These are phyloP conservation scores for Fusarium phyllophilum DNA, from an alignment of 2,329 filamentous ascomycete genomes.

Conservation along the genomic window DNA sequence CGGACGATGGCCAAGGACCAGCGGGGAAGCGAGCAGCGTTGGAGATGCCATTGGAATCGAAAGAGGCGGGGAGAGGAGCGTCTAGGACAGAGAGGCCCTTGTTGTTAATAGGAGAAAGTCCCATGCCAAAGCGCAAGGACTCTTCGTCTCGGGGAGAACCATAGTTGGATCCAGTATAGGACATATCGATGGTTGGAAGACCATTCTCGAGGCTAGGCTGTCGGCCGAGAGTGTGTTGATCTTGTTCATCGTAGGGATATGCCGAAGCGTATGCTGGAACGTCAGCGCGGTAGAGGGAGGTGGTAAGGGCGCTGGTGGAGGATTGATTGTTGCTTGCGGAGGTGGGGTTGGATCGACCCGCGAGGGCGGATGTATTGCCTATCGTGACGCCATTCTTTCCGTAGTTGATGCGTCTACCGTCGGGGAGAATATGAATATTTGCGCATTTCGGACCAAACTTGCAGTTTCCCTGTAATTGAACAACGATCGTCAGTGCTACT, in stretches of 20 bases:
- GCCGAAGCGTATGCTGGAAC: slow-evolving; percentile 51
- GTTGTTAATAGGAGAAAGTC: slow-evolving; percentile 78
- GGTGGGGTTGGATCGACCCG: slow-evolving; percentile 68
- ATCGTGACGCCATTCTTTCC: slow-evolving; percentile 75
- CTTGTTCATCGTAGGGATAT: slow-evolving; percentile 55
- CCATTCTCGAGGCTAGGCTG: slow-evolving; percentile 66
- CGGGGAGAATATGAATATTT: slow-evolving; percentile 93
- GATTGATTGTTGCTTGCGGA: slow-evolving; percentile 62
- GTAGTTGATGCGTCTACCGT: slow-evolving; percentile 91
- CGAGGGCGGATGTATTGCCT: slow-evolving; percentile 68
- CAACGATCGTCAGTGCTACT: slow-evolving; percentile 31
- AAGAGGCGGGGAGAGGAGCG: slow-evolving; percentile 90
- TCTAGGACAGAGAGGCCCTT: slow-evolving; percentile 88
- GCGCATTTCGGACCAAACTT: slow-evolving; percentile 99
- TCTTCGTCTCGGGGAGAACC: slow-evolving; percentile 84
- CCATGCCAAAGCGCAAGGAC: slow-evolving; percentile 69
- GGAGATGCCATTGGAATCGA: slow-evolving; percentile 95
- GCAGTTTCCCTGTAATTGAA: slow-evolving; percentile 81
- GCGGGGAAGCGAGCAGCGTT: slow-evolving; percentile 82
- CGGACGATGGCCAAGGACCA: slow-evolving; percentile 89
- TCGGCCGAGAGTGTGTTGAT: slow-evolving; percentile 57
- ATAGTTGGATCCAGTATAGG: slow-evolving; percentile 70
- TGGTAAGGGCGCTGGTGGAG: slow-evolving; percentile 75
- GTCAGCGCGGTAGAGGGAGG: slow-evolving; percentile 59
- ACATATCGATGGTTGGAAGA: slow-evolving; percentile 68